Conservation (phyloP, 345 rosid species). For the Viola odorata region DNA sequence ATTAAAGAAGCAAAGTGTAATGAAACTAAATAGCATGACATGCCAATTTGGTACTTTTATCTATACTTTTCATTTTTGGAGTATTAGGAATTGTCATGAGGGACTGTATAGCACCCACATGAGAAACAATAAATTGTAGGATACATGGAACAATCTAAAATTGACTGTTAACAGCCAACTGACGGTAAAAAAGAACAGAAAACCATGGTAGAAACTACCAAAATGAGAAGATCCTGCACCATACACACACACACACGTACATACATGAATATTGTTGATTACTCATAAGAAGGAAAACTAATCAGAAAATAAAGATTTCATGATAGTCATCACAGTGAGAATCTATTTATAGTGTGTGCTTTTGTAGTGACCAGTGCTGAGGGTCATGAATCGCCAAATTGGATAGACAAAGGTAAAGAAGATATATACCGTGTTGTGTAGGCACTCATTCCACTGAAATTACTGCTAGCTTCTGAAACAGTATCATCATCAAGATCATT, state of each 20-base stretch:
- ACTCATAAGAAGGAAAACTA: background rate
- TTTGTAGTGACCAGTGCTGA: background rate
- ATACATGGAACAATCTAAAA: background rate
- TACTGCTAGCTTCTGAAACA: conserved; percentile 89
- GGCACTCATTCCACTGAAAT: conserved; percentile 94
- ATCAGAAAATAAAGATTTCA: background rate
- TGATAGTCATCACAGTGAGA: background rate
- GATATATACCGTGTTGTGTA: conserved; percentile 68
- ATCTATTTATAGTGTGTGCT: background rate
- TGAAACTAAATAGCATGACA: background rate
- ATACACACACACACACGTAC: too few relatives aligned
- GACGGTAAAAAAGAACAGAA: background rate
- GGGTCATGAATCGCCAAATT: background rate
- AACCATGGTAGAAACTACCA: background rate
- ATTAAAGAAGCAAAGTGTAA: background rate
- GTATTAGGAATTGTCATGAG: too few relatives aligned
- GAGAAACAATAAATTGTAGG: background rate
- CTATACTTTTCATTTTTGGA: too few relatives aligned
- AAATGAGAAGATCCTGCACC: background rate
- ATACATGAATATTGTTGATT: too few relatives aligned
- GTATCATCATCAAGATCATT: conserved; percentile 78
- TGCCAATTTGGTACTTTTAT: background rate
- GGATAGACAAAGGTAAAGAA: conserved; percentile 1
- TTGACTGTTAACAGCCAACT: background rate
- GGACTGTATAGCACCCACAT: too few relatives aligned